Percentiles rank a stretch among this genome's conserved stretches.
Conservation (phyloP, 768 basidiomycete genomes). For the Gloeostereum incarnatum region DNA sequence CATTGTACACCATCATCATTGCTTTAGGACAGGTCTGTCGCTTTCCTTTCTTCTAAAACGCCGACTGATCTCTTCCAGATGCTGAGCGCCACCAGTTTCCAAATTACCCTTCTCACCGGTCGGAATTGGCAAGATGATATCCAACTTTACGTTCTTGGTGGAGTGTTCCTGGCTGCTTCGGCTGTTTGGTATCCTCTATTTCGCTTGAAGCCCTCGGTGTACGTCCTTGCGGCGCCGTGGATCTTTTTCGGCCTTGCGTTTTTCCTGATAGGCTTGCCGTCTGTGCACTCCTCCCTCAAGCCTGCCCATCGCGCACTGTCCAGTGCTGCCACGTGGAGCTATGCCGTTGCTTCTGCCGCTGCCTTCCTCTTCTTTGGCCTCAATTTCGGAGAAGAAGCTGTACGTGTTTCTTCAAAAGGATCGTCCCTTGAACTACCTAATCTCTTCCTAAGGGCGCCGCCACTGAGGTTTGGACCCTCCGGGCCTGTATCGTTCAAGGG, state of each 20-base stretch:
- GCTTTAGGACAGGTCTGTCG: conserved; percentile 64
- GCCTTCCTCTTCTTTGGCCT: conserved; percentile 91
- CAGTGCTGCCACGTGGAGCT: conserved; percentile 80
- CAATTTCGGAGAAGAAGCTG: conserved; percentile 96
- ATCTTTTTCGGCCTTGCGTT: conserved; percentile 87
- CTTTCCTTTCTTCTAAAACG: conserved; percentile 8
- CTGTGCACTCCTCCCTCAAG: conserved; percentile 49
- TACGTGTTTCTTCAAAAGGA: conserved; percentile 21
- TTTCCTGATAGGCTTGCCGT: conserved; percentile 85
- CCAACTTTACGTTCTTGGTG: conserved; percentile 86
- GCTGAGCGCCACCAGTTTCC: conserved; percentile 89
- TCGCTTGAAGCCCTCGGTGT: conserved; percentile 80
- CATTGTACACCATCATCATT: conserved; percentile 84
- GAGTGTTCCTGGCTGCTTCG: conserved; percentile 79
- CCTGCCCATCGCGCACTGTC: conserved; percentile 59
- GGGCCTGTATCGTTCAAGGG: conserved; percentile 90
- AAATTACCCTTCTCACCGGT: conserved; percentile 84
- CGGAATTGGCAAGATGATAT: conserved; percentile 73
- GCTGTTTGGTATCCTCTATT: conserved; percentile 88
- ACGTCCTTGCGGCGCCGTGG: conserved; percentile 83
- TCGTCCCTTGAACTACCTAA: conserved; percentile 6
- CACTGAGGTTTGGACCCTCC: conserved; percentile 87
- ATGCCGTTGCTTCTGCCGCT: conserved; percentile 88
- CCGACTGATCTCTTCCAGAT: conserved; percentile 33
- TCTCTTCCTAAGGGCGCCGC: conserved; percentile 61